Conservation (phyloP, 306 rosid species). For the Lathyrus aphaca region DNA sequence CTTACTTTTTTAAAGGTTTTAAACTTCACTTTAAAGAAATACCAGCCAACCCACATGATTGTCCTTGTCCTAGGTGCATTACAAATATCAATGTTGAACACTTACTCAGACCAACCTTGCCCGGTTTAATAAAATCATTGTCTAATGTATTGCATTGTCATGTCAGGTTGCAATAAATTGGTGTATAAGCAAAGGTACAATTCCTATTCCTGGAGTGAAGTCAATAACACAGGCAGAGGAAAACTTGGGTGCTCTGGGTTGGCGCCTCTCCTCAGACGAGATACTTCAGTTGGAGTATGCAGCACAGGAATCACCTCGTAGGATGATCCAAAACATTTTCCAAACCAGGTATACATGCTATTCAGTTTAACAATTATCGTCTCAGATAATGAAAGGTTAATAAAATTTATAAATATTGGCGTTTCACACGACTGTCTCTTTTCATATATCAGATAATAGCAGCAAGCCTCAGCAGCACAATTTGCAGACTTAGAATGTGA, state of each 20-base stretch:
- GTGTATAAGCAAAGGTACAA: constrained; percentile 81
- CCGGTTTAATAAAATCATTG: not conserved
- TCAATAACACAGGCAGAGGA: constrained; percentile 78
- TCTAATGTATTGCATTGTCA: constrained; percentile 22
- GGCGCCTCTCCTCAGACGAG: constrained; percentile 74
- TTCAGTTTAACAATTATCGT: not conserved
- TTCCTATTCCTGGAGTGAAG: constrained; percentile 95
- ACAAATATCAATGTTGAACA: constrained; percentile 29
- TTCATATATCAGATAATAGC: constrained; percentile 35
- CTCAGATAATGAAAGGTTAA: not conserved
- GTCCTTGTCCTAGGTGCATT: constrained; percentile 25
- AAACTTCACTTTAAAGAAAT: constrained; percentile 14
- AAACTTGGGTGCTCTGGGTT: constrained; percentile 87
- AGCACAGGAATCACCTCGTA: constrained; percentile 66
- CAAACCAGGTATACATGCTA: constrained; percentile 69
- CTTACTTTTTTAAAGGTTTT: constrained; percentile 13
- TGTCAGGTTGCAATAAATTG: constrained; percentile 93
- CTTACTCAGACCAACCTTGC: constrained; percentile 20
- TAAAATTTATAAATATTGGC: not conserved
- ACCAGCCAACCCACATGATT: constrained; percentile 29
- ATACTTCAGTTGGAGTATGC: constrained; percentile 65
- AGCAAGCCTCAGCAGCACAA: not conserved
- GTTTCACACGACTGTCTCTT: constrained; percentile 18
- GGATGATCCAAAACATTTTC: constrained; percentile 90
- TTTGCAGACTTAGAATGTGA: not conserved